Evolutionary conservation across 192 early-diverging fungal species (phyloP), one percentile per base, ranked within the genome.

Genomic region (Phlyctochytrium arcticum): DNA sequence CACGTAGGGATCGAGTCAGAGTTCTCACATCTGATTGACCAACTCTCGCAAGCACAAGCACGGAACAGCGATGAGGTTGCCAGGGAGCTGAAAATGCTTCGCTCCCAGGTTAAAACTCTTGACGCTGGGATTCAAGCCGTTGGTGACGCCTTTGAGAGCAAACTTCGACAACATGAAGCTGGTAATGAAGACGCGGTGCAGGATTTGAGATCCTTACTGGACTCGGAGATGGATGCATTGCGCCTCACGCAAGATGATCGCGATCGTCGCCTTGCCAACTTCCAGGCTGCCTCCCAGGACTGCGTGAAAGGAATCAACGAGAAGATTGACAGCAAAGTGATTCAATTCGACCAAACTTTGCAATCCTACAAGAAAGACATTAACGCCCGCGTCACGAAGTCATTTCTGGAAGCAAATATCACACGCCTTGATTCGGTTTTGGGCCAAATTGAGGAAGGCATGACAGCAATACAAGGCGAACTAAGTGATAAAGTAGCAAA

Each of bases 351-450:
- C 35, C 59, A 49, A 19, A 63, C 77, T 15, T 39, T 79, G 50
- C 48, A 65, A 23, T 67, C 74, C 4, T 70, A 76, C 54, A 79
- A 74, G 33, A 36, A 62, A 27, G 77, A 79, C 42, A 61, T 79
- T 4, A 57, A 57, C 30, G 29, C 50, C 32, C 48, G 71, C 3
- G 31, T 62, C 5, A 63, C 73, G 3, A 57, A 63, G 53, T n/a
- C 39, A 60, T 72, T 70, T 33, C 29, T 76, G 10, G 72, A 70
- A n/a, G 72, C n/a, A n/a, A n/a, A n/a, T n/a, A n/a, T n/a, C n/a
- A n/a, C n/a, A n/a, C n/a, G n/a, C n/a, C n/a, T n/a, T n/a, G n/a
- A n/a, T n/a, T n/a, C n/a, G n/a, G n/a, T n/a, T n/a, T n/a, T n/a
- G n/a, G n/a, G 8, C 9, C 37, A 42, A 42, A n/a, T 42, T 8